Evolutionary conservation across 176 grass and related monocot species (phyloP), one percentile per base, ranked within the genome.

Genomic region (Urochloa ruziziensis): DNA sequence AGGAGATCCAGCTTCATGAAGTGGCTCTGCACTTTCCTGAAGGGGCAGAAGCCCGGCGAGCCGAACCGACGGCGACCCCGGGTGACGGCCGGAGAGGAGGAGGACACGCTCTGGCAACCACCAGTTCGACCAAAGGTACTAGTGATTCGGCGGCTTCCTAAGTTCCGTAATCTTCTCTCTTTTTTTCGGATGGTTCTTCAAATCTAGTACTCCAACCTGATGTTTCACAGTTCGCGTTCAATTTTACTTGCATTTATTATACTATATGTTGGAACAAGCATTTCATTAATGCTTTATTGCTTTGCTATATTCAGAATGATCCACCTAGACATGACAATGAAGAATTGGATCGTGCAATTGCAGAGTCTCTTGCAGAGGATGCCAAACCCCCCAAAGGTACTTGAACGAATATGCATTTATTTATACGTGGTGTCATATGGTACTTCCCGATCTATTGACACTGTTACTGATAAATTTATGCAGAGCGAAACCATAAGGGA

Each of bases 1-100:
- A 93, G 90, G 78, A 99, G 85, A 88, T 99, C 89, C 46, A 67
- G 85, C 84, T 89, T 99, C 80, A 89, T 96, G 93, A 96, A 92
- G 91, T 99, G 93, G 96, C 91, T 99, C 71, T 87, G 85, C 86
- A 86, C 83, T 74, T 85, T 96, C 89, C 83, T 99, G 42, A 94
- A 89, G 87, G 96, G 96, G 73, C 70, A 78, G n/a, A 90, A 85
- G 74, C 70, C 69, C 39, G 76, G 69, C 34, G 89, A 89, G 58
- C 77, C 85, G 3, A 85, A 85, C 61, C 89, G 89, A 30, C 88
- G 89, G 67, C 82, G 78, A 8, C 89, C 73, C 46, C 71, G 80
- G 74, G 59, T 83, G 78, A 87, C 79, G n/a, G 58, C 77, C 2
- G 89, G 89, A 56, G 64, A 67, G 19, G 89, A 92, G 78, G 89